These are phyloP conservation scores for Hypholoma sublateritium DNA, from an alignment of 768 basidiomycete species.

Conservation along the genomic window DNA sequence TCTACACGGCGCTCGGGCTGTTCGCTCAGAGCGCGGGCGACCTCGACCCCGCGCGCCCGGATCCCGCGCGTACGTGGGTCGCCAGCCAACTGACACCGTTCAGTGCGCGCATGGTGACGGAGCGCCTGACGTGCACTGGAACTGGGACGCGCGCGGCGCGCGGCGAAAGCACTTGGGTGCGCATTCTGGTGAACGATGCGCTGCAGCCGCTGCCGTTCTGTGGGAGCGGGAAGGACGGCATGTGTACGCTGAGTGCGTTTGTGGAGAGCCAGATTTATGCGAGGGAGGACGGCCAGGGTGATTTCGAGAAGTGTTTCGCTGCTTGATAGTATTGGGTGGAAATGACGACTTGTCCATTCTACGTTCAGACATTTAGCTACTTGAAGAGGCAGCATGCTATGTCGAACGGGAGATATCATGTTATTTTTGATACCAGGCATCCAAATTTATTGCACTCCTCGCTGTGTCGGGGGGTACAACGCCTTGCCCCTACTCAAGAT, in stretches of 20 bases:
- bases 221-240: constrained; percentile 45
- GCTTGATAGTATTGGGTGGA: not conserved
- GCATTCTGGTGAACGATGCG: constrained; percentile 80
- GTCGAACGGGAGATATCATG: too few relatives aligned
- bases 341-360: too few relatives aligned
- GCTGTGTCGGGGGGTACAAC: too few relatives aligned
- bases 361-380: too few relatives aligned
- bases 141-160: not conserved
- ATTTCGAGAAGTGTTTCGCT: constrained; percentile 59
- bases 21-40: constrained; percentile 34
- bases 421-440: too few relatives aligned
- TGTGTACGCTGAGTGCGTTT: constrained; percentile 68
- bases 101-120: constrained; percentile 69
- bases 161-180: constrained; percentile 43
- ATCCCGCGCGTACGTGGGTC: constrained; percentile 48
- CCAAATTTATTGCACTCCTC: too few relatives aligned
- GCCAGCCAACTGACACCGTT: constrained; percentile 71
- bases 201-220: constrained; percentile 66
- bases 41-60: constrained; percentile 32
- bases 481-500: too few relatives aligned
- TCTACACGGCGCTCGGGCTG: constrained; percentile 64
- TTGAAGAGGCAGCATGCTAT: too few relatives aligned
- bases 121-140: constrained; percentile 54
- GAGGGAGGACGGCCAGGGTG: constrained; percentile 64
- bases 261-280: constrained; percentile 73